A percentile compares a stretch with the other conserved stretches of the same genome.
These are phyloP conservation scores for Cadophora sp. DNA, from an alignment of 2,329 filamentous ascomycete species.

Conservation along the genomic window DNA sequence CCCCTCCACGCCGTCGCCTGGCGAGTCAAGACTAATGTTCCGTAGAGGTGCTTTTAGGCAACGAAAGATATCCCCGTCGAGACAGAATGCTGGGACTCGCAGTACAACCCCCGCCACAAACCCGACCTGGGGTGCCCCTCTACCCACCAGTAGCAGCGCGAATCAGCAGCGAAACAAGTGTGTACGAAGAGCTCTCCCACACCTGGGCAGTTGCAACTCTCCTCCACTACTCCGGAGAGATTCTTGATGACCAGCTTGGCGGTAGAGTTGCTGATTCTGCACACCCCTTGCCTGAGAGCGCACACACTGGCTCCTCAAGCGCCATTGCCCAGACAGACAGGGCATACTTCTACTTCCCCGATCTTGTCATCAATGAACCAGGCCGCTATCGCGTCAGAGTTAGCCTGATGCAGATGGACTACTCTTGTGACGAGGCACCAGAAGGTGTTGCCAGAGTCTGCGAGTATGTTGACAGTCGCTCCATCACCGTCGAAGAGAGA, in stretches of 20 bases:
- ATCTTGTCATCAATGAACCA: conserved; percentile 40
- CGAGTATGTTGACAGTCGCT: conserved; percentile 41
- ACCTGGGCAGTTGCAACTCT: conserved; percentile 42
- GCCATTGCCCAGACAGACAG: conserved; percentile 31
- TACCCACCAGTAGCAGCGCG: conserved; percentile 41
- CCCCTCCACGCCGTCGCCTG: background rate
- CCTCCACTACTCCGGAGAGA: conserved; percentile 39
- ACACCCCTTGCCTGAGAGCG: conserved; percentile 39
- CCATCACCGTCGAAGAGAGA: conserved; percentile 38
- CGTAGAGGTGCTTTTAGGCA: conserved; percentile 20
- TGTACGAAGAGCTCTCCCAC: conserved; percentile 40
- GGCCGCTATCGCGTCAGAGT: conserved; percentile 42
- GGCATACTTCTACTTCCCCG: conserved; percentile 44
- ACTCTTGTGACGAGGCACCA: conserved; percentile 34
- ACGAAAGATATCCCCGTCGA: conserved; percentile 18
- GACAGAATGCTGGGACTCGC: conserved; percentile 36
- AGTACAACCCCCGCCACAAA: conserved; percentile 41
- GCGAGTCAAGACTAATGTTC: background rate
- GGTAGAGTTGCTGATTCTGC: conserved; percentile 42
- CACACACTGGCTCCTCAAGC: conserved; percentile 19
- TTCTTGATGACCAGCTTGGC: conserved; percentile 38
- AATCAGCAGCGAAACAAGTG: conserved; percentile 37
- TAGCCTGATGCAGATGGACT: conserved; percentile 43
- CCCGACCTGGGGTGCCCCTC: conserved; percentile 36
- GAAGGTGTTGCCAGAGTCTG: conserved; percentile 36